Conservation (phyloP, 2,329 filamentous ascomycete species). For the Cladophialophora carrionii region DNA sequence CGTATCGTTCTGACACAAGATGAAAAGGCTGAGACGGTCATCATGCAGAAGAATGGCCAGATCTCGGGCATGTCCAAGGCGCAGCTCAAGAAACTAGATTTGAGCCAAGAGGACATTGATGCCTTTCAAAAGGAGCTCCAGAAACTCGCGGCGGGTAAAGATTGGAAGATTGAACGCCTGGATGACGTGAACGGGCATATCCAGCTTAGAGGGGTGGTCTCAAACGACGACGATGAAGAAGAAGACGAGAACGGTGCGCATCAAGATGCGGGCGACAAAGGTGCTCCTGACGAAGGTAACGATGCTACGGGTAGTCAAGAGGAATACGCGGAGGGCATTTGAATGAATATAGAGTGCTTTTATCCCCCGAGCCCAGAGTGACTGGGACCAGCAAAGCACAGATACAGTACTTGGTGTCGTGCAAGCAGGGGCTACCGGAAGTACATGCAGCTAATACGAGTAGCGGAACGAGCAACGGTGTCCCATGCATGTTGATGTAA, state of each 20-base stretch:
- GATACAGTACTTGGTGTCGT: background rate
- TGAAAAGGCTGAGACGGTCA: slow-evolving; percentile 54
- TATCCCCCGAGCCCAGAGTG: background rate
- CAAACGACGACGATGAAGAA: slow-evolving; percentile 60
- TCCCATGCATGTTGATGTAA: slow-evolving; percentile 21
- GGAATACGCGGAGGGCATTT: slow-evolving; percentile 48
- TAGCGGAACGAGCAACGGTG: slow-evolving; percentile 2
- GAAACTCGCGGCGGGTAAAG: slow-evolving; percentile 68
- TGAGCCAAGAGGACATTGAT: slow-evolving; percentile 70
- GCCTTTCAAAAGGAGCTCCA: slow-evolving; percentile 69
- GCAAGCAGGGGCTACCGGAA: background rate
- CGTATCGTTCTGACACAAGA: slow-evolving; percentile 59
- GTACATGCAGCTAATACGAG: background rate
- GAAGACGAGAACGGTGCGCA: slow-evolving; percentile 47
- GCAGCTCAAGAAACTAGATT: slow-evolving; percentile 68
- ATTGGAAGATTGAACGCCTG: slow-evolving; percentile 80
- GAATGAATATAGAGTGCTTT: background rate
- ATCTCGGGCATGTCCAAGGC: slow-evolving; percentile 65
- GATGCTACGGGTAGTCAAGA: slow-evolving; percentile 42
- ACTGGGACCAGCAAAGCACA: background rate
- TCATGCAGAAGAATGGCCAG: slow-evolving; percentile 63
- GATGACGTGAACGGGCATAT: slow-evolving; percentile 64
- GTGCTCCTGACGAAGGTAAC: slow-evolving; percentile 34
- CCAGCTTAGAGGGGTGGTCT: slow-evolving; percentile 72
- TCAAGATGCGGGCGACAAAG: slow-evolving; percentile 31